Evolutionary conservation across 2,329 filamentous ascomycete species (phyloP).

Genomic region (Botrytis deweyae): DNA sequence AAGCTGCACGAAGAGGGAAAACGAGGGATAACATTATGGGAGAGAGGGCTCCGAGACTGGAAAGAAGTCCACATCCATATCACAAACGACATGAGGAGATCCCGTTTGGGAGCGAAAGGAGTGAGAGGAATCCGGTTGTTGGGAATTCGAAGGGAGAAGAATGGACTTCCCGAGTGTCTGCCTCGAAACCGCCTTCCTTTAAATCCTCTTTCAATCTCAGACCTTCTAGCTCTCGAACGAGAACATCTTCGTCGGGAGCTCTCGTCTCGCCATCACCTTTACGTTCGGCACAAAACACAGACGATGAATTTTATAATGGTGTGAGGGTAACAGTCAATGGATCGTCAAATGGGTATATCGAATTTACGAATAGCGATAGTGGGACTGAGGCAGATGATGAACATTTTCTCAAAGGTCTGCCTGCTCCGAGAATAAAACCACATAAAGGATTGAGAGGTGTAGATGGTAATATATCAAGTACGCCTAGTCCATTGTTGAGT

Average conservation of each 20-base stretch:
- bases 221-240: background rate
- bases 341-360: conserved; percentile 28
- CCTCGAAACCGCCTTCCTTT: background rate
- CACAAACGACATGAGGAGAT: conserved; percentile 58
- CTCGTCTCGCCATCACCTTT: conserved; percentile 32
- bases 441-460: conserved; percentile 75
- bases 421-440: conserved; percentile 69
- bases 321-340: conserved; percentile 22
- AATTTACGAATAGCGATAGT: conserved; percentile 71
- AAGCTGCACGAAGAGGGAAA: conserved; percentile 19
- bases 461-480: conserved; percentile 54
- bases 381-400: conserved; percentile 96
- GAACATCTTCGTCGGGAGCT: background rate
- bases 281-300: conserved; percentile 34
- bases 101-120: conserved; percentile 42
- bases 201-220: background rate
- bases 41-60: conserved; percentile 24
- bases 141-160: background rate
- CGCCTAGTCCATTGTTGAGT: conserved; percentile 56
- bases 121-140: background rate
- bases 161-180: background rate
- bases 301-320: conserved; percentile 38
- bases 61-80: conserved; percentile 67
- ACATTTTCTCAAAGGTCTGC: conserved; percentile 79
- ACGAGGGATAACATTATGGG: background rate